Evolutionary conservation across 768 basidiomycete species (phyloP).

Genomic region (Scleroderma citrinum): DNA sequence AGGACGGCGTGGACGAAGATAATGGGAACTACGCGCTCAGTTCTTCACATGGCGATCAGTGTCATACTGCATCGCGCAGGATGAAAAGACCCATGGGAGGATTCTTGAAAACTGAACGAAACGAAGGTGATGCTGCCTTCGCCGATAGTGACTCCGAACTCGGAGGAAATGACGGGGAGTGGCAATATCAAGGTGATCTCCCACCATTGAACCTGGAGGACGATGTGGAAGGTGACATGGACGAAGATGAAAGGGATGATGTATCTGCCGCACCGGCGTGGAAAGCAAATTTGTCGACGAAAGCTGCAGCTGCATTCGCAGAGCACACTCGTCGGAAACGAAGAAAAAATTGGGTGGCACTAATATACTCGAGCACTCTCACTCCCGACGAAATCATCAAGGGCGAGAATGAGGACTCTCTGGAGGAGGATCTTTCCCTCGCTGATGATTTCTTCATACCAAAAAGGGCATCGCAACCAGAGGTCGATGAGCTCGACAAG

Average conservation of each 20-base stretch:
- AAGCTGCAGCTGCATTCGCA: constrained; percentile 42
- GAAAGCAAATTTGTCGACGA: constrained; percentile 60
- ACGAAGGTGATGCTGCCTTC: constrained; percentile 49
- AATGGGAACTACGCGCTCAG: background rate
- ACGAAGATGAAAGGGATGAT: constrained; percentile 28
- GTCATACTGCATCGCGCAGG: constrained; percentile 46
- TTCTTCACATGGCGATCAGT: constrained; percentile 29
- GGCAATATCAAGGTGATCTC: constrained; percentile 20
- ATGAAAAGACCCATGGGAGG: constrained; percentile 32
- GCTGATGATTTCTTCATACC: constrained; percentile 75
- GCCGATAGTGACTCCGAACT: constrained; percentile 77
- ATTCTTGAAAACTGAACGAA: constrained; percentile 30
- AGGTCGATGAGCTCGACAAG: constrained; percentile 59
- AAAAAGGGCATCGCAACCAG: constrained; percentile 30
- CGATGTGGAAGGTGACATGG: constrained; percentile 44
- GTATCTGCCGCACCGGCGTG: constrained; percentile 55
- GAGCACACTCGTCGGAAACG: constrained; percentile 32
- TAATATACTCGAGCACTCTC: constrained; percentile 71
- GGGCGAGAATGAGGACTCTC: constrained; percentile 24
- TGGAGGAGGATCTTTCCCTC: constrained; percentile 18
- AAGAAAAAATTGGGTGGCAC: constrained; percentile 73
- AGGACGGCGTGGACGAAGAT: constrained; percentile 5
- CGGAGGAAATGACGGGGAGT: constrained; percentile 45
- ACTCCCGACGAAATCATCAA: constrained; percentile 63
- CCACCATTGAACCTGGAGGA: constrained; percentile 44